Evolutionary conservation across 1,284 basidiomycete genomes (phyloP).

Genomic region (Earliella scabrosa): DNA sequence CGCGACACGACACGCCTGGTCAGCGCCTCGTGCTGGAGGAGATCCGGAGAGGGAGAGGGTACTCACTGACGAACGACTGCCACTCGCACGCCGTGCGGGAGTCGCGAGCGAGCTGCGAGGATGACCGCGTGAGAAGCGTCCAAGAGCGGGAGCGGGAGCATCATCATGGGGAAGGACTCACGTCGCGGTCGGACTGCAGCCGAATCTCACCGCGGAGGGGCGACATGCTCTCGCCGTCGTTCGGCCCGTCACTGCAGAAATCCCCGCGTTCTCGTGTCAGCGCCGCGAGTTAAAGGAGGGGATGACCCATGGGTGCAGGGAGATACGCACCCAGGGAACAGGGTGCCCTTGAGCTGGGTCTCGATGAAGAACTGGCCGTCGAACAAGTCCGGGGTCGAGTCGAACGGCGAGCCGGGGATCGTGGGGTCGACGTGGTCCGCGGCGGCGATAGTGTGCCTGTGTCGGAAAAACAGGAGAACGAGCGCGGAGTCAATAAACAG

Average conservation of each 20-base stretch:
- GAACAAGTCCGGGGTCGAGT: slow-evolving; percentile 11
- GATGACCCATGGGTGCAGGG: not conserved
- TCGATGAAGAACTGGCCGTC: slow-evolving; percentile 17
- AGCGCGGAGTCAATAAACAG: too few species aligned
- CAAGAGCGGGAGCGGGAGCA: too few species aligned
- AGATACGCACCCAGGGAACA: slow-evolving; percentile 21
- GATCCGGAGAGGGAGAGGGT: slow-evolving; percentile 27
- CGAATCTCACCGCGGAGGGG: slow-evolving; percentile 28
- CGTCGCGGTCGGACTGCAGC: slow-evolving; percentile 28
- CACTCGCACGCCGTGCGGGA: slow-evolving; percentile 38
- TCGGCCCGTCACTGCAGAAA: slow-evolving; percentile 8
- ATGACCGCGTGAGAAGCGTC: too few species aligned
- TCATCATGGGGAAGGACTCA: too few species aligned
- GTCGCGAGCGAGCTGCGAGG: slow-evolving; percentile 30
- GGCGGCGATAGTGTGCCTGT: slow-evolving; percentile 40
- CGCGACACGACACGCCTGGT: too few species aligned
- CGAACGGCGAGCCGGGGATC: slow-evolving; percentile 10
- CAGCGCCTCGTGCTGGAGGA: not conserved
- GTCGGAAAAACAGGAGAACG: not conserved
- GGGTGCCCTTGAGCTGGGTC: slow-evolving; percentile 22
- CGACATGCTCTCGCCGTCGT: slow-evolving; percentile 19
- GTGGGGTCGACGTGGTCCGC: slow-evolving; percentile 12
- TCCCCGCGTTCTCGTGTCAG: too few species aligned
- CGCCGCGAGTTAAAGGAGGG: too few species aligned
- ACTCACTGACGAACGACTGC: slow-evolving; percentile 34